Percentiles rank a stretch among this genome's conserved stretches.
phyloP scores from a whole-genome alignment of 2,329 filamentous ascomycete species.

The Venturia carpophila region DNA sequence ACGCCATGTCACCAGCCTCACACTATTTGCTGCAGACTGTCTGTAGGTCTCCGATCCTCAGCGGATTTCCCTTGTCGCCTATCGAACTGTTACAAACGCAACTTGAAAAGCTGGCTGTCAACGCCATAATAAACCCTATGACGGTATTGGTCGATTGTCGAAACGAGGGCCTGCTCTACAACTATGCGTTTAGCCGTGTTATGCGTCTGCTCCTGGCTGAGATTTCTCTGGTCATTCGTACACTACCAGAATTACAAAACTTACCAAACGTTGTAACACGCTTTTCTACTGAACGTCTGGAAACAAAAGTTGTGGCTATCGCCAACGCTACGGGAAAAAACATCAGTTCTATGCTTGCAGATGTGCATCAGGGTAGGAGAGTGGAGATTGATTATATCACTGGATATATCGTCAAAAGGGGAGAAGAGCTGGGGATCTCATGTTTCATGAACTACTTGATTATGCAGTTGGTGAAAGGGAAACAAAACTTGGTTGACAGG shows the following conservation, averaged over 20 bases:
- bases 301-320: constrained; percentile 50
- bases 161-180: constrained; percentile 64
- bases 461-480: constrained; percentile 64
- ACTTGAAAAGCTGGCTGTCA: constrained; percentile 69
- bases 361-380: constrained; percentile 51
- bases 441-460: constrained; percentile 67
- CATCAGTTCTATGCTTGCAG: constrained; percentile 59
- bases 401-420: constrained; percentile 74
- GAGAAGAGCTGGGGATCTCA: constrained; percentile 62
- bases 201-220: constrained; percentile 68
- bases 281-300: constrained; percentile 54
- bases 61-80: constrained; percentile 50
- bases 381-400: constrained; percentile 82
- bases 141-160: constrained; percentile 69
- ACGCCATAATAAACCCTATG: constrained; percentile 70
- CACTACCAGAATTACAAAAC: constrained; percentile 63
- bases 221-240: constrained; percentile 61
- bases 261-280: constrained; percentile 53
- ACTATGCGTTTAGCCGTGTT: constrained; percentile 55
- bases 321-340: constrained; percentile 48
- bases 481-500: constrained; percentile 41
- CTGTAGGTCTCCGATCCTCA: constrained; percentile 53
- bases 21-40: constrained; percentile 35
- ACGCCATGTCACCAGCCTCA: constrained; percentile 22
- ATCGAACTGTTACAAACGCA: constrained; percentile 62